A percentile compares a stretch with the other conserved stretches of the same genome.
Evolutionary conservation across 768 basidiomycete genomes (phyloP).

Genomic region (Solioccasus polychromus): DNA sequence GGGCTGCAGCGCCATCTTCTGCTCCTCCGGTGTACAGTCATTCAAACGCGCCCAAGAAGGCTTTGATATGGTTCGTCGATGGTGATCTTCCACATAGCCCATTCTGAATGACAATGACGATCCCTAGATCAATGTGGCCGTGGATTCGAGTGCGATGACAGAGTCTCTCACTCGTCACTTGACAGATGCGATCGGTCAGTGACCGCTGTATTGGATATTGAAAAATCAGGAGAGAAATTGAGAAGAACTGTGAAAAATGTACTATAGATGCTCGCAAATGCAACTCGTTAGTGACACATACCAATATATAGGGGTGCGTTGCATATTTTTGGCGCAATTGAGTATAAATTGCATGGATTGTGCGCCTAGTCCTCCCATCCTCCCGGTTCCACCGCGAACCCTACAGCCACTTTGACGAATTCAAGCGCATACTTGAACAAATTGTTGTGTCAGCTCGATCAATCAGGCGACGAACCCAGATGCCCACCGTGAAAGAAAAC

Average conservation of each 20-base stretch:
- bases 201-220: conserved; percentile 8
- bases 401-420: conserved; percentile 59
- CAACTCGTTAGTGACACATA: no score
- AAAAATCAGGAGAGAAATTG: neutral
- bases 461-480: neutral
- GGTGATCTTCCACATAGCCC: neutral
- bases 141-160: conserved; percentile 43
- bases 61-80: conserved; percentile 46
- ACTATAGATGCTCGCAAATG: no score
- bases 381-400: conserved; percentile 52
- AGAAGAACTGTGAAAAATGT: neutral
- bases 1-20: conserved; percentile 44
- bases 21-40: conserved; percentile 43
- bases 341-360: no score
- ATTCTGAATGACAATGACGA: neutral
- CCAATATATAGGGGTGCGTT: no score
- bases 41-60: conserved; percentile 45
- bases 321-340: no score
- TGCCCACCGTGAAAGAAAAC: conserved; percentile 38
- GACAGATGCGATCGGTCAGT: conserved; percentile 19
- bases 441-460: neutral
- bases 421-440: conserved; percentile 46
- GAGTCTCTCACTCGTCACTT: conserved; percentile 30
- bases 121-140: conserved; percentile 48
- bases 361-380: conserved; percentile 21